Percentiles rank a stretch among this genome's conserved stretches.
Evolutionary conservation across 495 filamentous ascomycete genomes (phyloP).

Genomic region (Lasiosphaeria miniovina): DNA sequence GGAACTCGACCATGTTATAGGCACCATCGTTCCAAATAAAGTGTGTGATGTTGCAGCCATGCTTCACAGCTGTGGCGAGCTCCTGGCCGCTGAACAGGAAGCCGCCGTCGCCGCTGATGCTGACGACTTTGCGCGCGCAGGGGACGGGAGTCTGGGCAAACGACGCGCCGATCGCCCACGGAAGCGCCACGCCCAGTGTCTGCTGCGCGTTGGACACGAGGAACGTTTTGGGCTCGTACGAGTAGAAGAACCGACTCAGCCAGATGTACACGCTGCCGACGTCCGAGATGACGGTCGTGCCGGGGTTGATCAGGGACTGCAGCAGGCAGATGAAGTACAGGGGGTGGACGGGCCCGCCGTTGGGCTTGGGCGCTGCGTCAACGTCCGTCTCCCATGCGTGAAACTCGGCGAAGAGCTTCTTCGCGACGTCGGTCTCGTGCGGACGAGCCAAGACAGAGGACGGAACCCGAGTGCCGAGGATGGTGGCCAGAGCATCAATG

Average conservation of each 20-base stretch:
- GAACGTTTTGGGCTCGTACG: constrained; percentile 34
- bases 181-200: constrained; percentile 39
- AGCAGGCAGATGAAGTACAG: constrained; percentile 34
- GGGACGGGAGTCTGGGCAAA: constrained; percentile 28
- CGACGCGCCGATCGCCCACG: constrained; percentile 40
- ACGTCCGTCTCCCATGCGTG: constrained; percentile 22
- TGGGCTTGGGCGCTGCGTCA: constrained; percentile 9
- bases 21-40: constrained; percentile 42
- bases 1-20: constrained; percentile 44
- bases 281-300: constrained; percentile 32
- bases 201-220: constrained; percentile 41
- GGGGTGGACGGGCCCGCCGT: constrained; percentile 30
- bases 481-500: constrained; percentile 24
- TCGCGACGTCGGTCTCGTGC: constrained; percentile 17
- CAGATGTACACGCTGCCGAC: constrained; percentile 42
- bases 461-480: constrained; percentile 16
- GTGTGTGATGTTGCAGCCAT: constrained; percentile 41
- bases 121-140: constrained; percentile 34
- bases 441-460: constrained; percentile 13
- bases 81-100: constrained; percentile 39
- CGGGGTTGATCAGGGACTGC: constrained; percentile 26
- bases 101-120: constrained; percentile 35
- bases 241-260: constrained; percentile 39
- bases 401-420: constrained; percentile 22
- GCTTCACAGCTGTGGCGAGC: constrained; percentile 36